Conservation (phyloP, 2,329 filamentous ascomycete species). For the Colletotrichum viniferum region DNA sequence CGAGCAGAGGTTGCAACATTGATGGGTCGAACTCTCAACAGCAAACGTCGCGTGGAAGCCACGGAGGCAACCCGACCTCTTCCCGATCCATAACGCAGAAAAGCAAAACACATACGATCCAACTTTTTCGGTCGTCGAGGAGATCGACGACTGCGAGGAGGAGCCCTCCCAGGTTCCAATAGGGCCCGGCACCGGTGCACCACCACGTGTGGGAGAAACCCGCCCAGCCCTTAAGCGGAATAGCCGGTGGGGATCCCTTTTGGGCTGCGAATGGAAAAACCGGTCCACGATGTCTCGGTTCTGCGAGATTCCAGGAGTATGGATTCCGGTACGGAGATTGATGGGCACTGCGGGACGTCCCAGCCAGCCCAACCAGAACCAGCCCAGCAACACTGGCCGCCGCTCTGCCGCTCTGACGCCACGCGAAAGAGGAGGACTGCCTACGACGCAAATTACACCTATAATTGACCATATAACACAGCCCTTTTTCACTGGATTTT, state of each 20-base stretch:
- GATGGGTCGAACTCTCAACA: background rate
- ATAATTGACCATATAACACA: background rate
- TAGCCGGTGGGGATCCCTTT: background rate
- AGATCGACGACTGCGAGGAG: background rate
- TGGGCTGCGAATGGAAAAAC: background rate
- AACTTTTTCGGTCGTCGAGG: background rate
- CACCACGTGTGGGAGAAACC: background rate
- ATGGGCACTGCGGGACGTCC: background rate
- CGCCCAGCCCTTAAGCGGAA: background rate
- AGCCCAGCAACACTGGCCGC: background rate
- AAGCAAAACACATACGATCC: background rate
- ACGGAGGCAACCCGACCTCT: background rate
- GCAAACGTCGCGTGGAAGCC: background rate
- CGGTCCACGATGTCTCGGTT: background rate
- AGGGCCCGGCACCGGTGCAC: background rate
- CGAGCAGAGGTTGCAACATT: background rate
- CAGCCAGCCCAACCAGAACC: background rate
- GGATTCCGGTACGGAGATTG: conserved; percentile 1
- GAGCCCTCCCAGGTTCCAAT: background rate
- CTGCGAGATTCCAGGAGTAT: conserved; percentile 12
- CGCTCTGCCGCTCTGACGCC: background rate
- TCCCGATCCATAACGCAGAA: background rate
- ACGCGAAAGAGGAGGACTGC: background rate
- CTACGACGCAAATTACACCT: background rate
- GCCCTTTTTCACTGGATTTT: background rate